A percentile compares a stretch with the other conserved stretches of the same genome.
phyloP scores from a whole-genome alignment of 2,329 filamentous ascomycete genomes.

The Aspergillus tubingensis region DNA sequence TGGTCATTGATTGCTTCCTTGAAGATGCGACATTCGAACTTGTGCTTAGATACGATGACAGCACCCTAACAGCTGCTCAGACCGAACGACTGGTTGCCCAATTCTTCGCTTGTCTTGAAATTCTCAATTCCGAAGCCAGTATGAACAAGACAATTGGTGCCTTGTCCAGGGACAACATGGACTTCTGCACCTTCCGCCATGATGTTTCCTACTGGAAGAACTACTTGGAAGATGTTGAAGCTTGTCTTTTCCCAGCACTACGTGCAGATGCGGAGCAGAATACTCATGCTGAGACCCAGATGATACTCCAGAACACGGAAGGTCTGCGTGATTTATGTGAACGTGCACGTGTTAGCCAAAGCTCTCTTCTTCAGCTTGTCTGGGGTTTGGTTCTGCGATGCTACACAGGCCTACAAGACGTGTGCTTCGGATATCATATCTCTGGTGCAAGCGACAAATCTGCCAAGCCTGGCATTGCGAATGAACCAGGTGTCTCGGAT shows the following conservation, averaged over 20 bases:
- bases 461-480: not conserved
- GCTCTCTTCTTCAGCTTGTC: slow-evolving; percentile 41
- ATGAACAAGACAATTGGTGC: slow-evolving; percentile 17
- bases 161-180: slow-evolving; percentile 28
- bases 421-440: slow-evolving; percentile 49
- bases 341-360: slow-evolving; percentile 21
- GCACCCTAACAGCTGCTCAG: slow-evolving; percentile 10
- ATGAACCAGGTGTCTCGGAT: slow-evolving; percentile 22
- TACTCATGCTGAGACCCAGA: slow-evolving; percentile 17
- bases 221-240: slow-evolving; percentile 48
- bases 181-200: slow-evolving; percentile 25
- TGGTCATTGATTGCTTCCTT: slow-evolving; percentile 13
- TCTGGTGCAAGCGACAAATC: slow-evolving; percentile 41
- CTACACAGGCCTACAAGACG: slow-evolving; percentile 48
- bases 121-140: slow-evolving; percentile 11
- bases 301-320: slow-evolving; percentile 22
- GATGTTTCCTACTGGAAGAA: slow-evolving; percentile 49
- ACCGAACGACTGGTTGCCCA: slow-evolving; percentile 12
- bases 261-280: slow-evolving; percentile 12
- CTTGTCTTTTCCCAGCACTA: slow-evolving; percentile 48
- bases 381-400: slow-evolving; percentile 49
- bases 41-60: slow-evolving; percentile 12
- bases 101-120: slow-evolving; percentile 11
- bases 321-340: slow-evolving; percentile 29
- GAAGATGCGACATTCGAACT: slow-evolving; percentile 5